These are phyloP conservation scores for Paraconiothyrium sp. DNA, from an alignment of 2,329 filamentous ascomycete genomes.

Conservation along the genomic window DNA sequence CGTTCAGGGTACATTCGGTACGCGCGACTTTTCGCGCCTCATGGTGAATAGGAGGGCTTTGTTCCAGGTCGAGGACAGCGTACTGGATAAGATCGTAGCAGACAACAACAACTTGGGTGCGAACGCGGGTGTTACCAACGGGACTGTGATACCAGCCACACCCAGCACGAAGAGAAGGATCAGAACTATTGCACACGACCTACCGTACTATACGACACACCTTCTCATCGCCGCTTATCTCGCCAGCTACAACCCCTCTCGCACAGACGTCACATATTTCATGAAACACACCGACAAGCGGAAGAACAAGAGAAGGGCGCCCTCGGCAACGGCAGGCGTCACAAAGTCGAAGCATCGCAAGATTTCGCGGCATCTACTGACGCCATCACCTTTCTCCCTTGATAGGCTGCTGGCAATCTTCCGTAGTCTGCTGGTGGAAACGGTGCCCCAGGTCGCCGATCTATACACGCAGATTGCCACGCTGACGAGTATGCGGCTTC, in stretches of 20 bases:
- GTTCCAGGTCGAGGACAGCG: constrained; percentile 76
- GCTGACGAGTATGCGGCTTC: constrained; percentile 73
- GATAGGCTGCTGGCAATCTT: constrained; percentile 84
- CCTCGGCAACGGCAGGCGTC: constrained; percentile 27
- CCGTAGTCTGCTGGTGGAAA: constrained; percentile 66
- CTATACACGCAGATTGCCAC: constrained; percentile 71
- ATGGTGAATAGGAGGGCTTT: constrained; percentile 75
- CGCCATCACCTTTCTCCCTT: constrained; percentile 78
- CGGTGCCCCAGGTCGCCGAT: constrained; percentile 56
- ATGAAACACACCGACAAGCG: constrained; percentile 71
- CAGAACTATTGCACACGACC: constrained; percentile 51
- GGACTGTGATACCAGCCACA: constrained; percentile 9
- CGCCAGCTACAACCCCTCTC: constrained; percentile 79
- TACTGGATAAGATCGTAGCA: constrained; percentile 69
- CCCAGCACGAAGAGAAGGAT: constrained; percentile 26
- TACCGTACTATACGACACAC: constrained; percentile 78
- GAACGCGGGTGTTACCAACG: neutral
- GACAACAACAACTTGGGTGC: constrained; percentile 8
- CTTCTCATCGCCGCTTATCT: constrained; percentile 82
- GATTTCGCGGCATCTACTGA: constrained; percentile 79
- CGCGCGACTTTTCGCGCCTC: constrained; percentile 85
- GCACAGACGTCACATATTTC: constrained; percentile 79
- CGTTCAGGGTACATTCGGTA: constrained; percentile 73
- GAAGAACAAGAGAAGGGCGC: constrained; percentile 55
- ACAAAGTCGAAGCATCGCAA: constrained; percentile 67